Evolutionary conservation across 495 filamentous ascomycete species (phyloP), one percentile per base, ranked within the genome.

Genomic region (Neurospora cerealis): DNA sequence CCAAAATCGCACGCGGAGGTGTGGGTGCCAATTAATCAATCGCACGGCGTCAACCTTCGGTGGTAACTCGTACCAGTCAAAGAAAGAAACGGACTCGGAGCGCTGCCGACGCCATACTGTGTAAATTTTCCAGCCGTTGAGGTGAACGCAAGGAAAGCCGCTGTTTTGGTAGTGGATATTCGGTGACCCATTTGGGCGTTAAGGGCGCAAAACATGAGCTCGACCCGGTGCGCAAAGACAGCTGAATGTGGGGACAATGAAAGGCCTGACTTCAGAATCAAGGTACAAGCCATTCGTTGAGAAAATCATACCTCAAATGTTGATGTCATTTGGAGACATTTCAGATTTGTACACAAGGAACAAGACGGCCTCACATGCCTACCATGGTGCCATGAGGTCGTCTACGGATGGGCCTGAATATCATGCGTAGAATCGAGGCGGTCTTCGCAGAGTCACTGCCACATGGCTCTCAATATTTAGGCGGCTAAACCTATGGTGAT

Each of bases 131-230:
- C 54, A 66, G 28, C 13, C 28, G 24, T 66, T 19, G 28, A 66
- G 54, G 54, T 66, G 28, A 66, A 32, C 28, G 54, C 54, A 66
- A 66, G 54, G 54, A 66, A 60, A 17, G 24, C 54, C 28, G 54
- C 54, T 66, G 54, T 66, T 66, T 66, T 66, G 54, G 54, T 66
- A 66, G 48, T 75, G 71, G 71, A 37, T 62, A 36, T 37, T 75
- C 73, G 73, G 73, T 75, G 73, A 44, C 73, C 73, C 73, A 46
- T 75, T 75, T 54, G 73, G 73, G 73, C 72, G 54, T 62, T 28
- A 62, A 62, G 54, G 48, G 54, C 48, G 24, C 48, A 60, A 60
- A 60, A 60, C 24, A 28, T 60, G 48, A 60, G 48, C 21, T 60
- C 11, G 48, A 13, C 48, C 48, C 4, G 48, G 48, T 60, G 28